Conservation (phyloP, 176 grass and related monocot genomes). For the Neostapfia colusana region DNA sequence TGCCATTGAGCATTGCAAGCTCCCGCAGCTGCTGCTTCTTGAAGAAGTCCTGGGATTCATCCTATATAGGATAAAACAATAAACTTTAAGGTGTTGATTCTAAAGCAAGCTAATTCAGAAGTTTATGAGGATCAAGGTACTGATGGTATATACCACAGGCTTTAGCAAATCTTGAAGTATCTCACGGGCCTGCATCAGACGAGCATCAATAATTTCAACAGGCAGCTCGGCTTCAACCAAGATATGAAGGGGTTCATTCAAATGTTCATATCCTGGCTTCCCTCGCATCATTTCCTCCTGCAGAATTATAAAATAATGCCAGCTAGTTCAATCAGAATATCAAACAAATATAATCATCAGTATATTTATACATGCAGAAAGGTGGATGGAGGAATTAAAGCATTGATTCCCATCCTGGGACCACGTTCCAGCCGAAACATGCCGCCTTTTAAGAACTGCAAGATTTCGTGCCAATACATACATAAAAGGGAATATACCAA, state of each 20-base stretch:
- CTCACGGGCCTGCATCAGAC: conserved; percentile 79
- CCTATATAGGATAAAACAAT: conserved; percentile 7
- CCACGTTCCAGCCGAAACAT: no score
- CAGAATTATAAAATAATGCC: conserved; percentile 15
- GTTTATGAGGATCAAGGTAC: no score
- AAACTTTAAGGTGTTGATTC: no score
- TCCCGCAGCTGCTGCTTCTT: conserved; percentile 96
- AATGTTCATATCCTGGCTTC: conserved; percentile 91
- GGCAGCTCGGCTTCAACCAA: conserved; percentile 89
- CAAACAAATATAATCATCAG: conserved; percentile 6
- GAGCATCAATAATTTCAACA: conserved; percentile 71
- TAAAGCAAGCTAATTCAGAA: no score
- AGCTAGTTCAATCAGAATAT: not conserved
- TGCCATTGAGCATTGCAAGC: conserved; percentile 89
- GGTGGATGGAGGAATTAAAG: conserved; percentile 1
- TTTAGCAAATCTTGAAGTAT: conserved; percentile 87
- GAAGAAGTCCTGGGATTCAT: conserved; percentile 91
- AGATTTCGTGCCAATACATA: not conserved
- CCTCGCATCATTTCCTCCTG: conserved; percentile 94
- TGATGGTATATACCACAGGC: conserved; percentile 68
- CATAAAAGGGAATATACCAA: not conserved
- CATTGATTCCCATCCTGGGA: no score
- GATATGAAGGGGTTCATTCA: conserved; percentile 93
- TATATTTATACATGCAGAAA: conserved; percentile 17
- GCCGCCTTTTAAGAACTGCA: no score